Base-by-base conservation (phyloP, 2,329 filamentous ascomycete genomes). In the Helminthosporium solani region DNA sequence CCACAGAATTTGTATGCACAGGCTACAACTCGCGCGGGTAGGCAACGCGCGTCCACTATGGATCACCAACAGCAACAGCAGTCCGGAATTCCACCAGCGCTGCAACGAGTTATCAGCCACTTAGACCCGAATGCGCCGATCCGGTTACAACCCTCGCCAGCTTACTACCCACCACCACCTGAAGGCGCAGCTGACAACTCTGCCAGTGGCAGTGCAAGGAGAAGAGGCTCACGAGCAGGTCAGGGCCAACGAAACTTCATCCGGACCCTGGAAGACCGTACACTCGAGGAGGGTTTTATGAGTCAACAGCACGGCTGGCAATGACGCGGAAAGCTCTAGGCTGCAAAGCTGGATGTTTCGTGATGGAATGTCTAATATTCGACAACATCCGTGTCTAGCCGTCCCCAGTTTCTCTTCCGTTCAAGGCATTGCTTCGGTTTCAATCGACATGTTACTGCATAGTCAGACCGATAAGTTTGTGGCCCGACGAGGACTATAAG, bases 51-150 rank as follows among this genome's bases (percentile, higher is more conserved):
- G 33, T 94, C 91, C 35, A 99, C 94, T 3, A 95, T 97, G 87
- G 94, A 97, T 64, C 23, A 25, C 23, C 23, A 25, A 25, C 89
- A 94, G 66, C 89, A 95, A 63, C 87, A 91, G 62, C 87, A 92
- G 64, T 91, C 87, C 53, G 92, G 92, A 2, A 96, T 99, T 48
- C 94, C 94, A 4, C 86, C 88, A 12, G 86, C 91, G 2, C 89
- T 99, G 47, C 94, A 99, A 71, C 82, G 94, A 58, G 94, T 99
- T 18, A 94, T 94, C 33, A 96, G 90, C 67, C 92, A 97, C 70
- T 81, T 99, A 35, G 94, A 99, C 64, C 94, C 94, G 1, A 97
- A 84, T 60, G 88, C 91, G 49, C 94, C 94, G 0, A 97, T 99
- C 61, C 83, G 94, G 40, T 73, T 97, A 46, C 94, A 99, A 67